Percentiles rank a stretch among this genome's conserved stretches.
phyloP scores from a whole-genome alignment of 164 flowering plant genomes.

The Vitis amurensis region DNA sequence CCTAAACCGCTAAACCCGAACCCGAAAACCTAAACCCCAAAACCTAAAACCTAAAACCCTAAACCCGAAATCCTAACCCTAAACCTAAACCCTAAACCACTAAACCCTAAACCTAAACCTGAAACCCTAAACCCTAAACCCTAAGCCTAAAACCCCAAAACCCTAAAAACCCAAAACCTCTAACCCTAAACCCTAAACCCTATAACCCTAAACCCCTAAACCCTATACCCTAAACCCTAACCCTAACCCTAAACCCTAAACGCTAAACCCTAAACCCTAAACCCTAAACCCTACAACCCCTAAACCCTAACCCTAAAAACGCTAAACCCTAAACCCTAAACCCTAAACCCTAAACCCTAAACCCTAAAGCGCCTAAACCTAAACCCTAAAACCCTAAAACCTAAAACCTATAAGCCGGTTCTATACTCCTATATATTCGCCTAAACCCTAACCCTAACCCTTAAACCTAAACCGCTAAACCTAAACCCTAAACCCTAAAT shows the following conservation, averaged over 20 bases:
- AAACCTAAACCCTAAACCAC: too few relatives aligned
- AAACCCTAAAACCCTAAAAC: conserved; percentile 21
- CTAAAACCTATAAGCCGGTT: conserved; percentile 17
- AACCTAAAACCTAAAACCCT: conserved; percentile 20
- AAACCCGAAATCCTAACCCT: too few relatives aligned
- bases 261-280: conserved; percentile 22
- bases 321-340: conserved; percentile 21
- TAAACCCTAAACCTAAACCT: too few relatives aligned
- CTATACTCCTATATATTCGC: too few relatives aligned
- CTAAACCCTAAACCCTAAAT: conserved; percentile 14
- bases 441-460: conserved; percentile 15
- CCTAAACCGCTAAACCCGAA: too few relatives aligned
- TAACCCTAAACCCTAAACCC: too few relatives aligned
- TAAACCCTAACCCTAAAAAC: conserved; percentile 17
- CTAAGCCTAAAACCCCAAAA: too few relatives aligned
- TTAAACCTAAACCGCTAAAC: too few relatives aligned
- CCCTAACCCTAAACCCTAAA: conserved; percentile 23
- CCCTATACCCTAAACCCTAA: conserved; percentile 20
- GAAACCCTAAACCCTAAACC: conserved; percentile 23
- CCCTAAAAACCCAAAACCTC: too few relatives aligned
- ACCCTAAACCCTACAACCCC: too few relatives aligned
- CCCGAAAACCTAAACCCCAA: conserved; percentile 16
- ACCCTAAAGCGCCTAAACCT: too few relatives aligned
- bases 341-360: conserved; percentile 21
- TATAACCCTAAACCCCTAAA: too few relatives aligned